Evolutionary conservation across 345 rosid species (phyloP).

Genomic region (Aquilaria sinensis): DNA sequence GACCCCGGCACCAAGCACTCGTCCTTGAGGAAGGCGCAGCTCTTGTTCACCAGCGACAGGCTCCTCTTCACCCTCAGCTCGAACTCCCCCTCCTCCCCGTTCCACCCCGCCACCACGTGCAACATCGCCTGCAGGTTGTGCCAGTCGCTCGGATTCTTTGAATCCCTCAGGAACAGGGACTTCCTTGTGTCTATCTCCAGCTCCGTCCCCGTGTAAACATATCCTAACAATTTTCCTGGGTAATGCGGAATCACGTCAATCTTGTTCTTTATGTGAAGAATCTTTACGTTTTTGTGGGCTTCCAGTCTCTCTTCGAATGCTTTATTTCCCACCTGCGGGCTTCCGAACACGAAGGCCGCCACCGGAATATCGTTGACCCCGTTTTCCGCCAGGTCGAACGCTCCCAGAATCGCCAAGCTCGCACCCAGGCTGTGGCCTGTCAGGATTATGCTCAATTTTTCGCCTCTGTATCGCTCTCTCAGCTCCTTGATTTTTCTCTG

Average conservation of each 20-base stretch:
- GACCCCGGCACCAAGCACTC: conserved; percentile 69
- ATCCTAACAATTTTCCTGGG: conserved; percentile 61
- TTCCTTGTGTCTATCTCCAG: conserved; percentile 68
- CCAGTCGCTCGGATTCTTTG: conserved; percentile 77
- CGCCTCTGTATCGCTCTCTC: conserved; percentile 38
- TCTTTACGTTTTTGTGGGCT: conserved; percentile 38
- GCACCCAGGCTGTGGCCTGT: conserved; percentile 91
- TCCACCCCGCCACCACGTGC: conserved; percentile 83
- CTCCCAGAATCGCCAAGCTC: conserved; percentile 54
- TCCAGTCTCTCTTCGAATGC: conserved; percentile 42
- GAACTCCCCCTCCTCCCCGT: conserved; percentile 58
- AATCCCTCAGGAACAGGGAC: conserved; percentile 52
- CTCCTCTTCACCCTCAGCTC: conserved; percentile 69
- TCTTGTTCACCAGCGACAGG: conserved; percentile 80
- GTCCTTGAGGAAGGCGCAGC: conserved; percentile 56
- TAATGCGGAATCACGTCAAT: conserved; percentile 71
- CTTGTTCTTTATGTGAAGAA: conserved; percentile 57
- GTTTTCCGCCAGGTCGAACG: conserved; percentile 68
- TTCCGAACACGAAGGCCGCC: conserved; percentile 68
- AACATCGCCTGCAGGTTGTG: conserved; percentile 87
- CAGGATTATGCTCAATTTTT: conserved; percentile 49
- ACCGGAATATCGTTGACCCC: conserved; percentile 57
- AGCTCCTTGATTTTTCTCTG: conserved; percentile 45
- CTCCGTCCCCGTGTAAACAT: conserved; percentile 35
- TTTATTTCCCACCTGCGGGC: conserved; percentile 73